Conservation (phyloP, 352 stramenopile species). For the Phytophthora kernoviae region DNA sequence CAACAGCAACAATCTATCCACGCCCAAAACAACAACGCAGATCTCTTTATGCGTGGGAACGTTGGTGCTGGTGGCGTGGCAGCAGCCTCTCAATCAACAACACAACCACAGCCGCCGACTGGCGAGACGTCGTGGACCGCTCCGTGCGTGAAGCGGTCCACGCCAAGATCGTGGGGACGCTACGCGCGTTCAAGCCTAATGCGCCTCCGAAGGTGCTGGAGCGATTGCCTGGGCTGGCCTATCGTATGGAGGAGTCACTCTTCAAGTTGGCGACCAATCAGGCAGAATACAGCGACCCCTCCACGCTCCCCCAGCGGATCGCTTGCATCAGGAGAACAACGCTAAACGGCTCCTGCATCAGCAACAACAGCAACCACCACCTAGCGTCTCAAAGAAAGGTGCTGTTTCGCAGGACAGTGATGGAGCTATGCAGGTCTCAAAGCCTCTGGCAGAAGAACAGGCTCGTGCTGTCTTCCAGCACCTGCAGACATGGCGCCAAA, state of each 20-base stretch:
- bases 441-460: constrained; percentile 64
- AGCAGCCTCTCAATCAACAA: too few species aligned
- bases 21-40: constrained; percentile 11
- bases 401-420: too few species aligned
- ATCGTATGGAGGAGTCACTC: constrained; percentile 95
- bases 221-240: constrained; percentile 95
- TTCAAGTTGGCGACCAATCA: constrained; percentile 82
- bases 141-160: constrained; percentile 52
- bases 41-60: too few species aligned
- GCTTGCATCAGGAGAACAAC: constrained; percentile 82
- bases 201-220: constrained; percentile 94
- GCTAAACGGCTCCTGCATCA: constrained; percentile 69
- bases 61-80: too few species aligned
- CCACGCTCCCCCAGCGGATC: constrained; percentile 93
- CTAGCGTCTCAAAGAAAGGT: neutral
- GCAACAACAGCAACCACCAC: constrained; percentile 31
- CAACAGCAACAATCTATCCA: too few species aligned
- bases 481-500: constrained; percentile 79
- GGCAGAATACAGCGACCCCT: constrained; percentile 92
- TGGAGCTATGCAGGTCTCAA: constrained; percentile 10
- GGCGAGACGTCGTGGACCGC: constrained; percentile 34
- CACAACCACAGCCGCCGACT: too few species aligned
- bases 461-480: constrained; percentile 65
- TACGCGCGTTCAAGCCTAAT: constrained; percentile 94
- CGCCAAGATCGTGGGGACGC: constrained; percentile 88